Base-by-base conservation (phyloP, 1,284 basidiomycete species). In the Cryptococcus deneoformans region DNA sequence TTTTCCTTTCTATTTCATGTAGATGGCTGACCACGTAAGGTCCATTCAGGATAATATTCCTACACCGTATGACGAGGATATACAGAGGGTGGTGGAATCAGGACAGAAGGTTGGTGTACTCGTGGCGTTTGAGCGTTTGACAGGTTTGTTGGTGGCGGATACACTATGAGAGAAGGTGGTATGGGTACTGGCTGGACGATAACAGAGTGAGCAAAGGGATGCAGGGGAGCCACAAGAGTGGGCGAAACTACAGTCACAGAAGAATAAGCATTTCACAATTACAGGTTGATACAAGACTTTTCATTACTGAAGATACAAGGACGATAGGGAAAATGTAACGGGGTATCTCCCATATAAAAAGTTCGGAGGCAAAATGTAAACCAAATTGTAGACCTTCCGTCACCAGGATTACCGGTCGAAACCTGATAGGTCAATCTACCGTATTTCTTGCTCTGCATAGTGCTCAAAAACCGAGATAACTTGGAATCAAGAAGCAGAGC, bases 111-210 rank as follows among this genome's bases (percentile, higher is more conserved):
- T 36, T 29, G 47, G 47, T 14, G n/a, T 11, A 49, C 9, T 29
- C 34, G 10, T 4, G 47, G 47, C 0, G 56, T 36, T 2, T 50
- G 53, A 16, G 36, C 29, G 34, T 54, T 47, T 3, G 55, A 44
- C 6, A 34, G n/a, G 39, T 29, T 29, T 29, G 29, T 29, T 4
- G 29, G 5, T 29, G 29, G 29, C 5, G 60, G 52, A 20, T 62
- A 58, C 6, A 49, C 50, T 9, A 57, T 46, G 16, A 57, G 39
- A 36, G 60, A 53, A n/a, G 60, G 50, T 8, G 50, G 56, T 11
- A 58, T 29, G 10, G 50, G 60, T 11, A 40, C 43, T 2, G 57
- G 60, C 35, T 52, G 60, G 9, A 43, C 1, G 12, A 61, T 48
- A 20, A 61, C 53, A 11, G 53, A 51, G 1, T 50, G 40, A 7